phyloP scores from a whole-genome alignment of 1,284 basidiomycete genomes.

The Gomphus sp. region DNA sequence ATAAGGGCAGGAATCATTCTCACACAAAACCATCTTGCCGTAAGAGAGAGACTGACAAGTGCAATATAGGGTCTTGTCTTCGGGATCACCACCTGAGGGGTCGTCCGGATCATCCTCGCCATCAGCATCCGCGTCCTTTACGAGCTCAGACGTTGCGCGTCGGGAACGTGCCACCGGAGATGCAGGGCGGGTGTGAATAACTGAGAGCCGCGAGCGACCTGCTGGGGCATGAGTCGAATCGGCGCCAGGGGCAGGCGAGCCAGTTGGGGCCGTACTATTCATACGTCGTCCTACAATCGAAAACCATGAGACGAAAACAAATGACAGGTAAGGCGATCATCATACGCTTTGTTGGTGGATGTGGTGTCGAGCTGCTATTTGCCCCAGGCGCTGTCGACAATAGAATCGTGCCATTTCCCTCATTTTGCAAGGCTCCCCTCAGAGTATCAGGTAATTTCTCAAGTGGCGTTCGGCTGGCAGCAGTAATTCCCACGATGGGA shows the following conservation, averaged over 20 bases:
- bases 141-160: conserved; percentile 21
- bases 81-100: conserved; percentile 37
- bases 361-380: neutral
- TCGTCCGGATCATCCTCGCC: conserved; percentile 35
- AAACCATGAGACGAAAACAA: neutral
- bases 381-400: neutral
- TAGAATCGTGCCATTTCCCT: neutral
- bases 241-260: conserved; percentile 6
- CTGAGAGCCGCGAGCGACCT: conserved; percentile 31
- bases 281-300: conserved; percentile 19
- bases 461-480: conserved; percentile 7
- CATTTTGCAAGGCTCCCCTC: conserved; percentile 5
- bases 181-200: conserved; percentile 18
- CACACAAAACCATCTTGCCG: conserved; percentile 66
- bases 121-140: conserved; percentile 34
- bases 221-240: conserved; percentile 10
- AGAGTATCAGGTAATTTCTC: conserved; percentile 11
- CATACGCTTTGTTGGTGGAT: conserved; percentile 12
- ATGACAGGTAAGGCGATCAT: neutral
- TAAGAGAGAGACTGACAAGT: conserved; percentile 58
- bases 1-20: conserved; percentile 54
- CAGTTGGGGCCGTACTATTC: conserved; percentile 21
- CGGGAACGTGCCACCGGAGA: conserved; percentile 2
- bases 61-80: conserved; percentile 54
- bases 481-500: conserved; percentile 12